Percentiles rank a stretch among this genome's conserved stretches.
phyloP scores from a whole-genome alignment of 1,284 basidiomycete species.

The Irpex rosettiformis region DNA sequence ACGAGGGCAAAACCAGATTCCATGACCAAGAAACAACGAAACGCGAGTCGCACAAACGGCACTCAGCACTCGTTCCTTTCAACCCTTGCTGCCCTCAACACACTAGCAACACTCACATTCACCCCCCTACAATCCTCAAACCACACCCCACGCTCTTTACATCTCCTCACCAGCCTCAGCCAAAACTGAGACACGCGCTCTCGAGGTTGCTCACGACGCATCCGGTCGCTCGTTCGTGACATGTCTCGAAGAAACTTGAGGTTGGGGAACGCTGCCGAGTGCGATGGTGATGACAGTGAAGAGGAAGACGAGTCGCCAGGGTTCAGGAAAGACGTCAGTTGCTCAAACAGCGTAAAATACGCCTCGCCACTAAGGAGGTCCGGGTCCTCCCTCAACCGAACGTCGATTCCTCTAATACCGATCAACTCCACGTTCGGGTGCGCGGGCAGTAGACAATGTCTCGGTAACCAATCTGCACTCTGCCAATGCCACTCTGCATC shows the following conservation, averaged over 20 bases:
- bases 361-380: constrained; percentile 31
- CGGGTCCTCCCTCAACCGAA: constrained; percentile 45
- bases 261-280: constrained; percentile 46
- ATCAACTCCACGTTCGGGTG: constrained; percentile 63
- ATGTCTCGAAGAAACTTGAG: constrained; percentile 63
- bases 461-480: constrained; percentile 75
- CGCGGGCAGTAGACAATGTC: constrained; percentile 62
- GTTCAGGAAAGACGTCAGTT: constrained; percentile 56
- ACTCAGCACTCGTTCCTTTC: too few relatives aligned
- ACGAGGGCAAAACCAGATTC: too few relatives aligned
- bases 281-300: neutral
- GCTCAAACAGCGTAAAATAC: constrained; percentile 64
- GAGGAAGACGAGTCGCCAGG: constrained; percentile 29
- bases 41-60: too few relatives aligned
- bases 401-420: constrained; percentile 68
- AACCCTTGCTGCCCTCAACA: constrained; percentile 25
- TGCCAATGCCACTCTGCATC: constrained; percentile 80
- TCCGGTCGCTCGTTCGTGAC: constrained; percentile 29
- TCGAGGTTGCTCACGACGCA: constrained; percentile 28
- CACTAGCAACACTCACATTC: constrained; percentile 30
- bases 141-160: constrained; percentile 47
- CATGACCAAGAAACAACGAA: too few relatives aligned
- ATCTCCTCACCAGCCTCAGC: constrained; percentile 43
- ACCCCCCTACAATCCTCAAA: constrained; percentile 52
- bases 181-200: constrained; percentile 45